These are phyloP conservation scores for Ustilago loliicola DNA, from an alignment of 1,284 basidiomycete genomes.

Conservation along the genomic window DNA sequence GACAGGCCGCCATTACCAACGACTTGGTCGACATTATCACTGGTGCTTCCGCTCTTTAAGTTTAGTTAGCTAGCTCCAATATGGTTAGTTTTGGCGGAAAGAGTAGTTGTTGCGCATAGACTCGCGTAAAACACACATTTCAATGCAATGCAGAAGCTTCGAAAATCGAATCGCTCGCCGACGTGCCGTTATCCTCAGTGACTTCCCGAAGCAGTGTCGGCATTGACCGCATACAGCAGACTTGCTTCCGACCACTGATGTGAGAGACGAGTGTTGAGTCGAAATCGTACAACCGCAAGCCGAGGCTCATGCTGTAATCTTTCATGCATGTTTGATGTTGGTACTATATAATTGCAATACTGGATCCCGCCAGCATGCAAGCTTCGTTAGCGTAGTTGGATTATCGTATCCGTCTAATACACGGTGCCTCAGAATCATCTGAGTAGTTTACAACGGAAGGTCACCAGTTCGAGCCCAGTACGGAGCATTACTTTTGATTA, in stretches of 20 bases:
- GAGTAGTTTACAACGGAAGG: slow-evolving; percentile 45
- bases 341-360: no score
- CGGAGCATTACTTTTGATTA: slow-evolving; percentile 45
- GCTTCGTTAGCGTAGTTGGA: slow-evolving; percentile 58
- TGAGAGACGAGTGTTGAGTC: no score
- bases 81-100: not conserved
- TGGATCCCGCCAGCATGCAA: not conserved
- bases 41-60: slow-evolving; percentile 75
- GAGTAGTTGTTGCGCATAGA: not conserved
- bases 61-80: not conserved
- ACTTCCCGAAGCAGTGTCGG: no score
- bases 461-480: slow-evolving; percentile 60
- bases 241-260: no score
- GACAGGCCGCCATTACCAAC: slow-evolving; percentile 97
- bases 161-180: not conserved
- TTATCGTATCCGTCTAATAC: slow-evolving; percentile 56
- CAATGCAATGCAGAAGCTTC: slow-evolving; percentile 14
- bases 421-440: slow-evolving; percentile 39
- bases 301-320: no score
- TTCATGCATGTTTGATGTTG: no score
- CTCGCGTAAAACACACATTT: not conserved
- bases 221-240: no score
- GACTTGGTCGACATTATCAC: slow-evolving; percentile 95
- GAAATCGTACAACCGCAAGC: no score
- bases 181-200: no score